phyloP scores from a whole-genome alignment of 352 stramenopile genomes.

The Globisporangium barbulae region DNA sequence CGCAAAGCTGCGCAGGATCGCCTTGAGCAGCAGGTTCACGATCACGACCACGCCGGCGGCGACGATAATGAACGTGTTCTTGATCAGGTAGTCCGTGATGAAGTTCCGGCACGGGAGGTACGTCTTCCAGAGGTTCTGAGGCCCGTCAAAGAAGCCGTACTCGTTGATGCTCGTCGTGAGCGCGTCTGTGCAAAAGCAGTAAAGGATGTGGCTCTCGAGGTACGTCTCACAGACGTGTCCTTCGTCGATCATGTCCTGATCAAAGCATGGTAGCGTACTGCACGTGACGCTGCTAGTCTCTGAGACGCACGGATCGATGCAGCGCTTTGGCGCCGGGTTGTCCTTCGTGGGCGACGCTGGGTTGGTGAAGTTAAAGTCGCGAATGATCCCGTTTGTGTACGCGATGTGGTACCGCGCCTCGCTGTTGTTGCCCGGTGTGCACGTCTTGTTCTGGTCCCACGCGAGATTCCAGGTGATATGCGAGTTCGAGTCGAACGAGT shows the following conservation, averaged over 20 bases:
- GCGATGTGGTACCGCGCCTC: slow-evolving; percentile 51
- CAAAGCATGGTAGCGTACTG: slow-evolving; percentile 66
- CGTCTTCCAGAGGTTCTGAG: slow-evolving; percentile 48
- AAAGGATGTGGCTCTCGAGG: slow-evolving; percentile 52
- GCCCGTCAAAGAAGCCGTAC: slow-evolving; percentile 49
- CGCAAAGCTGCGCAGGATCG: slow-evolving; percentile 61
- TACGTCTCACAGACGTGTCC: slow-evolving; percentile 61
- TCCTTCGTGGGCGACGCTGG: slow-evolving; percentile 5
- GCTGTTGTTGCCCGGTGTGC: slow-evolving; percentile 16
- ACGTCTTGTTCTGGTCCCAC: slow-evolving; percentile 60
- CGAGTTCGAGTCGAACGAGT: slow-evolving; percentile 16
- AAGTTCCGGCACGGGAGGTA: slow-evolving; percentile 59
- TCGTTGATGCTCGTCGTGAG: slow-evolving; percentile 42
- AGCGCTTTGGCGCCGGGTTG: slow-evolving; percentile 28
- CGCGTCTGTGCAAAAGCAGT: slow-evolving; percentile 65
- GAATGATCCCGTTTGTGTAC: slow-evolving; percentile 62
- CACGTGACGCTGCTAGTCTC: slow-evolving; percentile 50
- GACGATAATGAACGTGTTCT: slow-evolving; percentile 66
- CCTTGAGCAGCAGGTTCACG: slow-evolving; percentile 75
- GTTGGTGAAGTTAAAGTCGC: slow-evolving; percentile 28
- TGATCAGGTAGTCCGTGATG: slow-evolving; percentile 60
- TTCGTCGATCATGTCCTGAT: slow-evolving; percentile 28
- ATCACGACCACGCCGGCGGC: slow-evolving; percentile 66
- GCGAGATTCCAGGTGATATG: slow-evolving; percentile 40
- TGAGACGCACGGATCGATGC: slow-evolving; percentile 55